These are phyloP conservation scores for Ophiosphaerella narmari DNA, from an alignment of 2,329 filamentous ascomycete species.

Conservation along the genomic window DNA sequence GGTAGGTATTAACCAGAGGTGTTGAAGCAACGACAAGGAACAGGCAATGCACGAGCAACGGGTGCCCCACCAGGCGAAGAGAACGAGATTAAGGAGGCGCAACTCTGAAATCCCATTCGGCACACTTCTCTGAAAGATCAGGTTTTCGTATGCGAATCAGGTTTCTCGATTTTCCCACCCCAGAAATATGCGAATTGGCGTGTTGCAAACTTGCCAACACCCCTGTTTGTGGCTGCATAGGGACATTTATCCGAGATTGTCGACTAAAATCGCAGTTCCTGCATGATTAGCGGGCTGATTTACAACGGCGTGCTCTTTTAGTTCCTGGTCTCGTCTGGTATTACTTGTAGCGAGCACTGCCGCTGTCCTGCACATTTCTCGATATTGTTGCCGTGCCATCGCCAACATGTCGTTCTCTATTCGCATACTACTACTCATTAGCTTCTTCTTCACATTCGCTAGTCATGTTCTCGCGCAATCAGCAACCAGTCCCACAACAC, in stretches of 20 bases:
- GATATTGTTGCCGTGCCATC: constrained; percentile 14
- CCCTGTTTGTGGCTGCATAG: constrained; percentile 28
- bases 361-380: constrained; percentile 11
- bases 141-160: constrained; percentile 25
- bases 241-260: constrained; percentile 42
- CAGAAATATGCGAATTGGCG: constrained; percentile 13
- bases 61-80: constrained; percentile 12
- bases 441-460: constrained; percentile 31
- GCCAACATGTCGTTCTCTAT: constrained; percentile 42
- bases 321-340: constrained; percentile 17
- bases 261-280: constrained; percentile 27
- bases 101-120: constrained; percentile 15
- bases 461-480: constrained; percentile 36
- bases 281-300: constrained; percentile 20
- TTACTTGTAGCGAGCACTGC: constrained; percentile 17
- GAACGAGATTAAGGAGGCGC: constrained; percentile 38
- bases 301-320: constrained; percentile 20
- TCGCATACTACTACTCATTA: constrained; percentile 41
- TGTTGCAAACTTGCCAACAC: constrained; percentile 25
- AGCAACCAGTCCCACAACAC: constrained; percentile 25
- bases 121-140: constrained; percentile 22
- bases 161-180: constrained; percentile 24
- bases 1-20: constrained; percentile 20
- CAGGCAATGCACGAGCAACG: constrained; percentile 22
- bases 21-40: constrained; percentile 27